Conservation (phyloP, 305 asterid genomes). For the Fraxinus dipetala region DNA sequence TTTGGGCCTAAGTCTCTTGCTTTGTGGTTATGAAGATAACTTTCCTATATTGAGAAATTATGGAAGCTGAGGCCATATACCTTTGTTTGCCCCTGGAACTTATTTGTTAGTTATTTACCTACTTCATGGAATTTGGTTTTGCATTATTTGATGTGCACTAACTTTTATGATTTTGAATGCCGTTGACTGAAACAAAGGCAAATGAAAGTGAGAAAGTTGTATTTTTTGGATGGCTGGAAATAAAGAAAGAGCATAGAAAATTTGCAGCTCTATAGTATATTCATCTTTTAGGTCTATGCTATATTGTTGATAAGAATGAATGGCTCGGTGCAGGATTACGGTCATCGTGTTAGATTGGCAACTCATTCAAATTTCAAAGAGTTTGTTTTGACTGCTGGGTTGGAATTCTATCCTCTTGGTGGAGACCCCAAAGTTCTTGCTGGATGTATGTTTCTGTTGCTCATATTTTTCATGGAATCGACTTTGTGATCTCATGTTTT, state of each 20-base stretch:
- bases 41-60: neutral
- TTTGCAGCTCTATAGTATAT: conserved; percentile 3
- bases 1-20: neutral
- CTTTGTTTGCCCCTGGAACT: neutral
- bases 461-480: conserved; percentile 15
- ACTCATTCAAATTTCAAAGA: conserved; percentile 94
- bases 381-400: conserved; percentile 89
- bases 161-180: conserved; percentile 9
- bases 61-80: neutral
- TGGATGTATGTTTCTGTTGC: conserved; percentile 61
- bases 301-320: conserved; percentile 37
- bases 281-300: conserved; percentile 13
- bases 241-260: neutral
- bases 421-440: conserved; percentile 98
- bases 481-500: conserved; percentile 12
- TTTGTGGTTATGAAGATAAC: neutral
- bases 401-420: conserved; percentile 97
- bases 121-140: neutral
- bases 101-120: neutral
- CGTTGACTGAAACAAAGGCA: conserved; percentile 14
- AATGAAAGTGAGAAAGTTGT: neutral
- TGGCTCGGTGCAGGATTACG: conserved; percentile 77
- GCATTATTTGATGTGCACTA: conserved; percentile 7
- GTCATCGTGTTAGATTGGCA: conserved; percentile 94
- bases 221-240: conserved; percentile 11